Evolutionary conservation across 495 filamentous ascomycete genomes (phyloP).

Genomic region (Lindgomyces ingoldianus): DNA sequence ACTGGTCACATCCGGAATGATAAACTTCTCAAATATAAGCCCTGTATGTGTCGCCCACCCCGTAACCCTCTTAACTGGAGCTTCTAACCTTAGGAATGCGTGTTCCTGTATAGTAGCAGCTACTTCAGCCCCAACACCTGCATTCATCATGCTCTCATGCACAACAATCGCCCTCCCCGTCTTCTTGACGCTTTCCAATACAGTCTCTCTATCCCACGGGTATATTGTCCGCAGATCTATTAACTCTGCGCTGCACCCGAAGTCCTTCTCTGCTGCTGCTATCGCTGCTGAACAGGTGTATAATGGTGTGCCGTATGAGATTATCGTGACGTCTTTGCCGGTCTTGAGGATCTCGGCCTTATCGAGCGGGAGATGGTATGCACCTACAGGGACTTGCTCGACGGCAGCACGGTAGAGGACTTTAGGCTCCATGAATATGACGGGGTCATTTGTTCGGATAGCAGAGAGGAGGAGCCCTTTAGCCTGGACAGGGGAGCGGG

Average conservation of each 20-base stretch:
- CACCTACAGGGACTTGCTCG: constrained; percentile 83
- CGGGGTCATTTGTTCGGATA: constrained; percentile 81
- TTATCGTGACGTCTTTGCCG: constrained; percentile 79
- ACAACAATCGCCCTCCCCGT: constrained; percentile 90
- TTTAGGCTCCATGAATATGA: constrained; percentile 97
- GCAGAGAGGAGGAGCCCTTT: constrained; percentile 83
- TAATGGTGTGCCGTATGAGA: constrained; percentile 90
- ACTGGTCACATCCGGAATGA: constrained; percentile 89
- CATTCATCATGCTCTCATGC: constrained; percentile 95
- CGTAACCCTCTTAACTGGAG: constrained; percentile 87
- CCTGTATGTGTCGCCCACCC: constrained; percentile 90
- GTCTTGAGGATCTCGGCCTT: constrained; percentile 86
- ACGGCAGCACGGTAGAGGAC: constrained; percentile 91
- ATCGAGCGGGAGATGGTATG: constrained; percentile 82
- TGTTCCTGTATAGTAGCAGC: constrained; percentile 88
- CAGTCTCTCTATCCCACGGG: constrained; percentile 88
- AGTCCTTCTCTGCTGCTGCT: constrained; percentile 73
- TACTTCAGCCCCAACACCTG: constrained; percentile 89
- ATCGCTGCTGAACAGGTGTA: constrained; percentile 85
- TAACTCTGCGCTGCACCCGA: constrained; percentile 79
- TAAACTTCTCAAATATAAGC: constrained; percentile 80
- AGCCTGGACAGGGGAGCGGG: constrained; percentile 85
- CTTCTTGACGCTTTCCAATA: constrained; percentile 82
- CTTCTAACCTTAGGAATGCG: constrained; percentile 84
- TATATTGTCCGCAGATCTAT: constrained; percentile 92